phyloP scores from a whole-genome alignment of 2,329 filamentous ascomycete genomes.

The Talaromyces albobiverticillius region DNA sequence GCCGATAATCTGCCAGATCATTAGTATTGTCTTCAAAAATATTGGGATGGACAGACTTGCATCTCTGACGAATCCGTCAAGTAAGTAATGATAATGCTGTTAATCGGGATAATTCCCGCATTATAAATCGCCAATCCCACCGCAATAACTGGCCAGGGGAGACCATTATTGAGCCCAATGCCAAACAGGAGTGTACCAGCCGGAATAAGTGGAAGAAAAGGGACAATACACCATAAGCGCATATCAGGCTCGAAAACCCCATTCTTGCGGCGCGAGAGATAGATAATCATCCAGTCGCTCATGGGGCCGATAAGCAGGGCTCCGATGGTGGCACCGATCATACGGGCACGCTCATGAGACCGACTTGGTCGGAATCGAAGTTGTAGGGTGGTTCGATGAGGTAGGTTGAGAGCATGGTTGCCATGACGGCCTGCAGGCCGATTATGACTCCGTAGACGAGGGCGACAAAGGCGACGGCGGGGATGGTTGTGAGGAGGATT shows the following conservation, averaged over 20 bases:
- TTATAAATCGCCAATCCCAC: neutral
- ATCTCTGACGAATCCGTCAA: neutral
- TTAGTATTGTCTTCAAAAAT: neutral
- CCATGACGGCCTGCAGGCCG: slow-evolving; percentile 38
- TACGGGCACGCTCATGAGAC: slow-evolving; percentile 38
- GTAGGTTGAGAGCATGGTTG: slow-evolving; percentile 34
- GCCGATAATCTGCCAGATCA: neutral
- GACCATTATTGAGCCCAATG: neutral
- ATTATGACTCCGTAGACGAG: slow-evolving; percentile 39
- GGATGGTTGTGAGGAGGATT: slow-evolving; percentile 40
- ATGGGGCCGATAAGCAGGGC: slow-evolving; percentile 32
- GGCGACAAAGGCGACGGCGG: slow-evolving; percentile 46
- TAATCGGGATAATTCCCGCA: neutral
- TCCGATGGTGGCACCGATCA: slow-evolving; percentile 40
- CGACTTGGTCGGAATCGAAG: slow-evolving; percentile 36
- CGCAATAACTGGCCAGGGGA: neutral
- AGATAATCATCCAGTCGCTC: slow-evolving; percentile 38
- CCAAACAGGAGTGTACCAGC: neutral
- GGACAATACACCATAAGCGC: slow-evolving; percentile 34
- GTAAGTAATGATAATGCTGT: neutral
- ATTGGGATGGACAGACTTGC: neutral
- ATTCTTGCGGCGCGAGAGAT: slow-evolving; percentile 32
- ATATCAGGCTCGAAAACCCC: slow-evolving; percentile 48
- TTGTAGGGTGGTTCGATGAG: slow-evolving; percentile 41
- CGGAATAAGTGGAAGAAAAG: neutral